Percentiles rank a stretch among this genome's conserved stretches.
Conservation (phyloP, 2,329 filamentous ascomycete genomes). For the Fusarium setosum region DNA sequence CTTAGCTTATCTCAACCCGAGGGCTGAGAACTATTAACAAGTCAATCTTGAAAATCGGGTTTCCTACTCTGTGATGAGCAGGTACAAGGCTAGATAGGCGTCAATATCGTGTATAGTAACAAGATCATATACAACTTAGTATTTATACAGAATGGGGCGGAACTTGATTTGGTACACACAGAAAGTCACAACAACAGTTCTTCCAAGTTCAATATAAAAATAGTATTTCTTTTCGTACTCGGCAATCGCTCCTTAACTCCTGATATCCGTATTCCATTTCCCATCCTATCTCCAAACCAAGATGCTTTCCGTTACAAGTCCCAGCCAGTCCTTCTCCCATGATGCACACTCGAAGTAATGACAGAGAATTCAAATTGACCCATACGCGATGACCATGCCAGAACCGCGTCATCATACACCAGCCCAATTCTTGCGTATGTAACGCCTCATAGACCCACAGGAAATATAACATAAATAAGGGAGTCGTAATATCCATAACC, state of each 20-base stretch:
- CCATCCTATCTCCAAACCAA: conserved; percentile 15
- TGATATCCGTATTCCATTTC: conserved; percentile 18
- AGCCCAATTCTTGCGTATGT: conserved; percentile 17
- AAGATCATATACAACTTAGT: too few relatives aligned
- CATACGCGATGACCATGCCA: conserved; percentile 13
- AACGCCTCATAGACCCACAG: conserved; percentile 22
- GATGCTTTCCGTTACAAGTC: conserved; percentile 21
- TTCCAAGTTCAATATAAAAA: conserved; percentile 2
- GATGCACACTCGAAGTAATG: conserved; percentile 29
- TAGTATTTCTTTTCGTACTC: conserved; percentile 28
- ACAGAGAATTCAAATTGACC: conserved; percentile 21
- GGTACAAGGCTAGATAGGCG: background rate
- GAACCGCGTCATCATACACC: conserved; percentile 19
- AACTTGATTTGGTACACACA: too few relatives aligned
- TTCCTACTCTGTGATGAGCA: background rate
- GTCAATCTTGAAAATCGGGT: background rate
- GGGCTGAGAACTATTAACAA: background rate
- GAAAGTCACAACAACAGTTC: background rate
- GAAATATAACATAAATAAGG: conserved; percentile 4
- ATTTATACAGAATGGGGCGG: too few relatives aligned
- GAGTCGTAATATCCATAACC: conserved; percentile 3
- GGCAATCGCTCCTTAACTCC: conserved; percentile 36
- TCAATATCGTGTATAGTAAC: too few relatives aligned
- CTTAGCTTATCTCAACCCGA: background rate
- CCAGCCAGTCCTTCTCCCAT: conserved; percentile 16